Percentiles rank a stretch among this genome's conserved stretches.
Conservation (phyloP, 106 monocot genomes). For the Chionographis japonica region DNA sequence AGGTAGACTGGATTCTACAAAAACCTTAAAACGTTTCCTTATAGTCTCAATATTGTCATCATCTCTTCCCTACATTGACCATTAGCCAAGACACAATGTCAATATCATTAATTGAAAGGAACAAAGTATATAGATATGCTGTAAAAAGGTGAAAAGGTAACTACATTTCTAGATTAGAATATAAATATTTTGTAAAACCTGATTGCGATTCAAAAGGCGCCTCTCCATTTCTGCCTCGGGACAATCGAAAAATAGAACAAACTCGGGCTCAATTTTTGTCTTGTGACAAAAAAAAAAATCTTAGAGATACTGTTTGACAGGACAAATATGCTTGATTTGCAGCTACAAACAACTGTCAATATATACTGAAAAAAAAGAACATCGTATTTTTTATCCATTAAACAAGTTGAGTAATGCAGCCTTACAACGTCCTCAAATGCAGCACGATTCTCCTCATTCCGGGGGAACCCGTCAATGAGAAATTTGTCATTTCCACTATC, state of each 20-base stretch:
- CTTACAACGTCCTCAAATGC: slow-evolving; percentile 86
- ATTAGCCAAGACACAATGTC: not conserved
- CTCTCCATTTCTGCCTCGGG: slow-evolving; percentile 67
- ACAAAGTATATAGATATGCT: not conserved
- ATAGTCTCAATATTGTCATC: slow-evolving; percentile 93
- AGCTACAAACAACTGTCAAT: not conserved
- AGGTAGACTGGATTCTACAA: slow-evolving; percentile 65
- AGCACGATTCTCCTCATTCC: slow-evolving; percentile 85
- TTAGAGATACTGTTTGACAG: no score
- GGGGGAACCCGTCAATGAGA: slow-evolving; percentile 88
- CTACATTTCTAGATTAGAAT: not conserved
- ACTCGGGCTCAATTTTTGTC: slow-evolving; percentile 80
- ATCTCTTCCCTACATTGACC: slow-evolving; percentile 60
- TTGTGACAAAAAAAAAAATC: slow-evolving; percentile 9
- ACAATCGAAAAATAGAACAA: slow-evolving; percentile 81
- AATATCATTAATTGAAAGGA: not conserved
- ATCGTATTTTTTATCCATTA: no score
- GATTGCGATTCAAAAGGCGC: slow-evolving; percentile 71
- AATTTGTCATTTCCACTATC: slow-evolving; percentile 83
- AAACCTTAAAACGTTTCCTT: slow-evolving; percentile 81
- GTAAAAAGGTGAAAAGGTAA: not conserved
- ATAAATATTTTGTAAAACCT: slow-evolving; percentile 32
- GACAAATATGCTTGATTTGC: no score
- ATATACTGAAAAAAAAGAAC: not conserved
- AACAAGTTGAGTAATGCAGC: not conserved